Evolutionary conservation across 1,139 yeast species (phyloP).

Genomic region (Suhomyces kunorum): DNA sequence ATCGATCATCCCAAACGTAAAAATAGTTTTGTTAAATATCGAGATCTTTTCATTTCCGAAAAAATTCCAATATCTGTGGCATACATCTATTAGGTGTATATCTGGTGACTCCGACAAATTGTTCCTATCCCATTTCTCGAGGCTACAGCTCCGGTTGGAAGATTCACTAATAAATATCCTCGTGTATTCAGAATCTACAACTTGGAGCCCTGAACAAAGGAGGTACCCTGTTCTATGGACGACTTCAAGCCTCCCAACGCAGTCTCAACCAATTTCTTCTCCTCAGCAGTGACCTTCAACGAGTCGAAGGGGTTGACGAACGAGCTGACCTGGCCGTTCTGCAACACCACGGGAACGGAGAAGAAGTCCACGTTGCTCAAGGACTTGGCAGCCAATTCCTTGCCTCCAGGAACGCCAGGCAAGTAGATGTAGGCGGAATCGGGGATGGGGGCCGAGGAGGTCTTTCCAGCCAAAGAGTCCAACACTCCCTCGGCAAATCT

Average conservation of each 20-base stretch:
- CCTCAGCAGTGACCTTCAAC: slow-evolving; percentile 41
- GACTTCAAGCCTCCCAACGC: slow-evolving; percentile 57
- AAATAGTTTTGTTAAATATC: no score
- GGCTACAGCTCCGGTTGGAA: no score
- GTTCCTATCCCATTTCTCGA: no score
- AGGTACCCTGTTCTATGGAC: slow-evolving; percentile 62
- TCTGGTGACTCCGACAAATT: no score
- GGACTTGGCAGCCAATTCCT: slow-evolving; percentile 38
- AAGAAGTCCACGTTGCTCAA: slow-evolving; percentile 53
- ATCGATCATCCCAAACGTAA: no score
- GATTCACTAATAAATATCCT: not conserved
- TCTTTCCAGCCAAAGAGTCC: slow-evolving; percentile 41
- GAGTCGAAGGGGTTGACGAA: slow-evolving; percentile 46
- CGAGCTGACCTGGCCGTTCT: slow-evolving; percentile 50
- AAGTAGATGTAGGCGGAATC: slow-evolving; percentile 65
- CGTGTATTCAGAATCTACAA: slow-evolving; percentile 24
- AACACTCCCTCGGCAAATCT: slow-evolving; percentile 59
- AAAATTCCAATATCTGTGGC: no score
- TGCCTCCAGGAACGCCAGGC: slow-evolving; percentile 55
- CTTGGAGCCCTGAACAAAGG: slow-evolving; percentile 54
- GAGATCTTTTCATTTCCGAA: no score
- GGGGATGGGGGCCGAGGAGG: slow-evolving; percentile 31
- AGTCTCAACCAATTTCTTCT: slow-evolving; percentile 46
- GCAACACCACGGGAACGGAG: slow-evolving; percentile 60
- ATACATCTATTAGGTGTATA: no score